phyloP scores from a whole-genome alignment of 306 rosid species.

The Vigna nakashimae region DNA sequence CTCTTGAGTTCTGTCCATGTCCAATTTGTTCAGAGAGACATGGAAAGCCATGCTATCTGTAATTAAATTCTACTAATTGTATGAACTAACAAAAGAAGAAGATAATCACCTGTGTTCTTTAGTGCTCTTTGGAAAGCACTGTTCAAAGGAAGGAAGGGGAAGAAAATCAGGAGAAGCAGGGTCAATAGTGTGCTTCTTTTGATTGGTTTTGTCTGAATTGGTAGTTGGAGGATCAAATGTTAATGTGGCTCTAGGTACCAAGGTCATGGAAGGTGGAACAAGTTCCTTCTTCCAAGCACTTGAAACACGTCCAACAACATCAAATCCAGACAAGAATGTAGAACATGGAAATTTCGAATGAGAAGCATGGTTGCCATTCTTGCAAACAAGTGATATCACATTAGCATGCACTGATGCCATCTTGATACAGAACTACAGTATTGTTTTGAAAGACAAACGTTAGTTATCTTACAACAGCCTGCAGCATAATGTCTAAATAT shows the following conservation, averaged over 20 bases:
- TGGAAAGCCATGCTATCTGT: slow-evolving; percentile 17
- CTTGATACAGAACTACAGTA: slow-evolving; percentile 41
- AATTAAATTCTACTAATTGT: not conserved
- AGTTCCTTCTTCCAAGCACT: slow-evolving; percentile 69
- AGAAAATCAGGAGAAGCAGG: slow-evolving; percentile 92
- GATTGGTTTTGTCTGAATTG: slow-evolving; percentile 64
- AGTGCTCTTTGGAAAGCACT: slow-evolving; percentile 96
- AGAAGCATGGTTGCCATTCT: slow-evolving; percentile 72
- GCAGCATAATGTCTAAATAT: slow-evolving; percentile 5
- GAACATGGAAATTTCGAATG: slow-evolving; percentile 60
- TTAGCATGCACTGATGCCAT: slow-evolving; percentile 85
- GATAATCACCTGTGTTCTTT: slow-evolving; percentile 69
- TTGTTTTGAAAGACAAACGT: slow-evolving; percentile 30
- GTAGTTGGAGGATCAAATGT: slow-evolving; percentile 80
- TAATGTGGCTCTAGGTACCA: slow-evolving; percentile 72
- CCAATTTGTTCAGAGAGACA: slow-evolving; percentile 11
- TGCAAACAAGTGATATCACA: slow-evolving; percentile 73
- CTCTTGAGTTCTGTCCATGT: not conserved
- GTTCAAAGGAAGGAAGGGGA: slow-evolving; percentile 90
- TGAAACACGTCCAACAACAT: slow-evolving; percentile 64
- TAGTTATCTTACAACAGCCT: slow-evolving; percentile 24
- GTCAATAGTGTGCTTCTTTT: slow-evolving; percentile 77
- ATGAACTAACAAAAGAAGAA: slow-evolving; percentile 11
- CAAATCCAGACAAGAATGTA: slow-evolving; percentile 83
- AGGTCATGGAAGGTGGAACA: slow-evolving; percentile 53